Base-by-base conservation (phyloP, 2,329 filamentous ascomycete species). In the Trichoderma sp. region DNA sequence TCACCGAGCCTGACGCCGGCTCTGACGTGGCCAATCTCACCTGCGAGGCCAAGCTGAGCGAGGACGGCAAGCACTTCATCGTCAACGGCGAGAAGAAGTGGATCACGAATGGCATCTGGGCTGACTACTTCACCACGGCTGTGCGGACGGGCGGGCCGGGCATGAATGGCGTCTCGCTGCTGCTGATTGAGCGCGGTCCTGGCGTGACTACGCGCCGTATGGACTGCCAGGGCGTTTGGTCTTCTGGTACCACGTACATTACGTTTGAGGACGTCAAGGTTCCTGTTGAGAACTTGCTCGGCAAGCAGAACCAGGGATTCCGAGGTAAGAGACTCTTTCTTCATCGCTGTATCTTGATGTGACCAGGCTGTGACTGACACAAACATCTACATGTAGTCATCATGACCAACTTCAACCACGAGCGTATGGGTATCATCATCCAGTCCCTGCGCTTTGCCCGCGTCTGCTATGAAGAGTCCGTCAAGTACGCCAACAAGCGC, bases 31-130 rank as follows among this genome's bases (percentile, higher is more conserved):
- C 95, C 69, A 98, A 97, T 81, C 79, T 99, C 72, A 95, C 90
- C 15, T 98, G 94, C 80, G 94, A 98, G 84, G 95, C 95, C 29
- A 97, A 97, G 85, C 86, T 98, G 68, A 92, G 87, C 71, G 92
- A 95, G 74, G 95, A 99, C 75, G 95, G 95, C 76, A 98, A 98
- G 85, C 93, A 98, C 83, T 99, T 96, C 82, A 98, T 98, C 73
- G 95, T 99, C 81, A 99, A 98, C 77, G 95, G 95, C 66, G 94
- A 97, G 88, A 98, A 99, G 91, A 99, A 99, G 84, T 98, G 95
- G 94, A 98, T 98, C 80, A 98, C 94, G 75, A 99, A 99, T 81
- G 95, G 95, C 76, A 88, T 97, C 76, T 97, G 93, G 93, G 88
- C 86, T 70, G 95, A 99, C 80, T 99, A 98, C 84, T 98, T 98